Base-by-base conservation (phyloP, 2,329 filamentous ascomycete genomes). In the Sporothrix luriei region DNA sequence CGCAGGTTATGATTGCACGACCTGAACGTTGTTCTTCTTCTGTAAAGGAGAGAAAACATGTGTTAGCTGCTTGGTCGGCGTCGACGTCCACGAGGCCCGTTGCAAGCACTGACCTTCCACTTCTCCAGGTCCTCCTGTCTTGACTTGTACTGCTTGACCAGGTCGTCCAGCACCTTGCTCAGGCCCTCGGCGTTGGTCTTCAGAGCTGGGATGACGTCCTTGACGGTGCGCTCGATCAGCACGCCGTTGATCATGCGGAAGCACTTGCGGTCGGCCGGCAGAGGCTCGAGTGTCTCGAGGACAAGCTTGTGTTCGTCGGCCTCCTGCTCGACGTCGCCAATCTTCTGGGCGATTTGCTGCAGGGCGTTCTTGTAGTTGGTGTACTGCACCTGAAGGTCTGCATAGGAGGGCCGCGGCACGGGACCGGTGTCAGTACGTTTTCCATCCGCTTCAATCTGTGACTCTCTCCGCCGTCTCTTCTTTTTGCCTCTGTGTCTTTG, bases 171-270 rank as follows among this genome's bases (percentile, higher is more conserved):
- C 40, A 98, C 93, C 82, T 97, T 96, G 81, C 91, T 95, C 78
- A 99, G 79, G 1, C 95, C 94, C 73, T 98, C 94, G 33, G 93
- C 91, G 78, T 99, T 98, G 24, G 93, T 98, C 82, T 93, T 90
- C 72, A 99, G 84, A 33, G 93, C 91, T 6, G 95, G 95, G 69
- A 97, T 85, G 14, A 99, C 92, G 79, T 98, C 95, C 79, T 93
- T 86, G 74, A 99, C 92, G 19, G 94, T 98, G 75, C 94, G 87
- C 83, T 99, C 95, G 68, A 97, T 92, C 70, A 99, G 83, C 29
- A 98, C 94, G 59, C 95, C 95, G 79, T 99, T 98, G 79, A 99
- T 96, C 87, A 99, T 93, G 75, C 95, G 94, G 82, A 98, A 99
- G 82, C 94, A 98, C 83, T 97, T 99, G 76, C 95, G 91, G 74